phyloP scores from a whole-genome alignment of 108 stramenopile genomes.

The Bacterosira constricta region DNA sequence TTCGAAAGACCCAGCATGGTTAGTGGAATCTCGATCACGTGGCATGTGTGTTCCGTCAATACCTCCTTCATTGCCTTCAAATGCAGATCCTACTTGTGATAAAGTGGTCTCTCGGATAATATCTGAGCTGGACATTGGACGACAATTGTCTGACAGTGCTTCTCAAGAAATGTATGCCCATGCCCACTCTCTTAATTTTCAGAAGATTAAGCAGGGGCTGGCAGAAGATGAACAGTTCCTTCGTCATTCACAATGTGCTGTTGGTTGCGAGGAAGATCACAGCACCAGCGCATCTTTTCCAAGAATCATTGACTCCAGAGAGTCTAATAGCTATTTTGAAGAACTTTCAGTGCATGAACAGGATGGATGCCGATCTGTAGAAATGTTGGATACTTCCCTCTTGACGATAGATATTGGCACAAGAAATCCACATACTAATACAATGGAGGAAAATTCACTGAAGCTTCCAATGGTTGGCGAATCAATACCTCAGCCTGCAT shows the following conservation, averaged over 20 bases:
- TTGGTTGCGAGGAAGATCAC: no score
- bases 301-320: neutral
- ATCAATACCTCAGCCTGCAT: neutral
- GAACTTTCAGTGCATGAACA: neutral
- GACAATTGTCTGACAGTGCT: neutral
- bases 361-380: slow-evolving; percentile 2
- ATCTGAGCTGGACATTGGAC: neutral
- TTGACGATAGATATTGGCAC: no score
- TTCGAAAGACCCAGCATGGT: slow-evolving; percentile 1
- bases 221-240: neutral
- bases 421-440: no score
- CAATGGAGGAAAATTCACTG: no score
- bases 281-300: neutral
- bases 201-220: neutral
- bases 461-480: no score
- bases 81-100: neutral
- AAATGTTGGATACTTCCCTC: neutral
- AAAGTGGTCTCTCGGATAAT: neutral
- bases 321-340: neutral
- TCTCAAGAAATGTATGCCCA: neutral
- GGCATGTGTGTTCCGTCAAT: slow-evolving; percentile 9
- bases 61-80: slow-evolving; percentile 2
- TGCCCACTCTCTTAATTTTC: neutral
- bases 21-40: slow-evolving; percentile 2
- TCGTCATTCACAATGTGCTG: neutral